Evolutionary conservation across 2,329 filamentous ascomycete species (phyloP), one percentile per base, ranked within the genome.

Genomic region (Fusarium sublunatum): DNA sequence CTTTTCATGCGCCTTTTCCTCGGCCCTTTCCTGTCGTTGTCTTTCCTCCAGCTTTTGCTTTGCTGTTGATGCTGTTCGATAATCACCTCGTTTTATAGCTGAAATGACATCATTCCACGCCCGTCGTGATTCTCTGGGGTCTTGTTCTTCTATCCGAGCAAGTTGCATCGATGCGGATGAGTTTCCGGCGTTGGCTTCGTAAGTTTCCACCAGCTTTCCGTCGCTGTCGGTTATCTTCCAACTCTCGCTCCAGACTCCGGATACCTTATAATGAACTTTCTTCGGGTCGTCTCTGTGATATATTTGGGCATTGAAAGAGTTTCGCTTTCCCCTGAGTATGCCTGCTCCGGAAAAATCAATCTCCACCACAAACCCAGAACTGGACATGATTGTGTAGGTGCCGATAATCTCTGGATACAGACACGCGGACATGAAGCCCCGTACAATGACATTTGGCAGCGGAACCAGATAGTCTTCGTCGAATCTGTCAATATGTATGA

Each of bases 11-110:
- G 82, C 82, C 66, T 85, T 84, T 74, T 95, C 91, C 50, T 83
- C 77, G 68, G 85, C 86, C 58, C 93, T 85, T 79, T 94, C 81
- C 58, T 89, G 86, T 12, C 93, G 84, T 78, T 97, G 93, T 26
- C 87, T 86, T 70, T 93, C 89, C 75, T 97, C 93, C 53, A 97
- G 91, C 72, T 88, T 87, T 7, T 84, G 86, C 79, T 97, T 97
- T 72, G 93, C 89, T 1, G 77, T 76, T 0, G 86, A 85, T 0
- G 90, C 91, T 6, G 82, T 80, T 53, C 92, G 87, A 83, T 94
- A 90, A 71, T 97, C 89, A 24, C 90, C 90, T 56, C 81, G 82
- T n/a, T 81, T 77, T 54, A 97, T 90, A 24, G 88, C 91, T 4
- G 83, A 81, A 0, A 91, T 88, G 3, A 97, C 92, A 61, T 89